Conservation (phyloP, 2,329 filamentous ascomycete genomes). For the Fusarium tuaranense region DNA sequence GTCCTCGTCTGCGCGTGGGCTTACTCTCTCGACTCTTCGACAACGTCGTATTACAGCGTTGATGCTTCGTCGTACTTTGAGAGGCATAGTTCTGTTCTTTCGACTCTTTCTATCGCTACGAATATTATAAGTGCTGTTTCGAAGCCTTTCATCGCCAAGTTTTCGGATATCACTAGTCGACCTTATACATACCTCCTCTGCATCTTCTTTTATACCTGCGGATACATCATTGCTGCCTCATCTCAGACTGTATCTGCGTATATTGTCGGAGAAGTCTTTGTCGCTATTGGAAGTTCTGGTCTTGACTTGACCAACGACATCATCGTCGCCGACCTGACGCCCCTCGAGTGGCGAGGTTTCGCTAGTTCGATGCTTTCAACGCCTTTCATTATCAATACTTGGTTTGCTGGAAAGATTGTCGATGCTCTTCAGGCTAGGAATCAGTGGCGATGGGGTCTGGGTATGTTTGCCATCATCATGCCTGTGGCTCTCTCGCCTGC, state of each 20-base stretch:
- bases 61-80: conserved; percentile 42
- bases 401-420: conserved; percentile 55
- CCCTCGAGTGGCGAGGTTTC: conserved; percentile 54
- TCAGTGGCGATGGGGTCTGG: conserved; percentile 61
- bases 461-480: conserved; percentile 70
- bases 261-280: conserved; percentile 67
- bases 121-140: conserved; percentile 62
- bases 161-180: conserved; percentile 71
- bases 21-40: conserved; percentile 47
- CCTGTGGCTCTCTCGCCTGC: conserved; percentile 67
- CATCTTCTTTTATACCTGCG: conserved; percentile 64
- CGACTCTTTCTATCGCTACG: conserved; percentile 46
- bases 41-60: conserved; percentile 46
- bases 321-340: conserved; percentile 72
- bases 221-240: conserved; percentile 69
- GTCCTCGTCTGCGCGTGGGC: conserved; percentile 49
- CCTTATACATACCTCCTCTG: conserved; percentile 70
- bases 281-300: conserved; percentile 68
- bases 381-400: conserved; percentile 52
- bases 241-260: conserved; percentile 64
- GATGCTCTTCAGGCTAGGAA: conserved; percentile 50
- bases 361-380: conserved; percentile 44
- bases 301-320: conserved; percentile 72
- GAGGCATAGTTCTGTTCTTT: conserved; percentile 44
- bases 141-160: conserved; percentile 71